Conservation (phyloP, 352 stramenopile genomes). For the Globisporangium yorkense region DNA sequence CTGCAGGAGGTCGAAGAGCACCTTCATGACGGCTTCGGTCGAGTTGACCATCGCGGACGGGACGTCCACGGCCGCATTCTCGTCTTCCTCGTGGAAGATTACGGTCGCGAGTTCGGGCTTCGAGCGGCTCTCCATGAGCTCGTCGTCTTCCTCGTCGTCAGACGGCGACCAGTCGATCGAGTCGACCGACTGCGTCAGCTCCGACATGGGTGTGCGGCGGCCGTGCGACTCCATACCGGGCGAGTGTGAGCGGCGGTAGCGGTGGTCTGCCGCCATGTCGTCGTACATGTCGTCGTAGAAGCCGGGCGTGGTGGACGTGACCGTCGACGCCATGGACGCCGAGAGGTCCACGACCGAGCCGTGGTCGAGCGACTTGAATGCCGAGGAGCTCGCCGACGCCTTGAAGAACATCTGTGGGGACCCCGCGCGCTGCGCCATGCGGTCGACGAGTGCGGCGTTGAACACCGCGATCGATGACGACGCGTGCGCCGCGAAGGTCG, state of each 20-base stretch:
- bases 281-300: conserved; percentile 68
- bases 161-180: conserved; percentile 40
- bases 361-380: conserved; percentile 28
- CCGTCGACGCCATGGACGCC: conserved; percentile 64
- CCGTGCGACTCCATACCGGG: conserved; percentile 13
- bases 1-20: conserved; percentile 55
- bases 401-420: conserved; percentile 9
- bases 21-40: conserved; percentile 52
- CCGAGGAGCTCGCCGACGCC: conserved; percentile 2
- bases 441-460: conserved; percentile 7
- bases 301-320: conserved; percentile 30
- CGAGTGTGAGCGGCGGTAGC: conserved; percentile 26
- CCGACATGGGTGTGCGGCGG: conserved; percentile 10
- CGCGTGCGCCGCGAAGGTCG: background rate
- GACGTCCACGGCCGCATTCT: background rate
- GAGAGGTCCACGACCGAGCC: conserved; percentile 40
- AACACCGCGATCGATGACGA: conserved; percentile 8
- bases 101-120: background rate
- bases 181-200: conserved; percentile 31
- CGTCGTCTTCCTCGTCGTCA: conserved; percentile 28
- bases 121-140: conserved; percentile 4
- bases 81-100: background rate
- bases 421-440: conserved; percentile 5
- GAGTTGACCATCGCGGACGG: conserved; percentile 16
- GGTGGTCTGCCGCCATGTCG: conserved; percentile 27